phyloP scores from a whole-genome alignment of 148 eudicot species.

The Beta vulgaris region DNA sequence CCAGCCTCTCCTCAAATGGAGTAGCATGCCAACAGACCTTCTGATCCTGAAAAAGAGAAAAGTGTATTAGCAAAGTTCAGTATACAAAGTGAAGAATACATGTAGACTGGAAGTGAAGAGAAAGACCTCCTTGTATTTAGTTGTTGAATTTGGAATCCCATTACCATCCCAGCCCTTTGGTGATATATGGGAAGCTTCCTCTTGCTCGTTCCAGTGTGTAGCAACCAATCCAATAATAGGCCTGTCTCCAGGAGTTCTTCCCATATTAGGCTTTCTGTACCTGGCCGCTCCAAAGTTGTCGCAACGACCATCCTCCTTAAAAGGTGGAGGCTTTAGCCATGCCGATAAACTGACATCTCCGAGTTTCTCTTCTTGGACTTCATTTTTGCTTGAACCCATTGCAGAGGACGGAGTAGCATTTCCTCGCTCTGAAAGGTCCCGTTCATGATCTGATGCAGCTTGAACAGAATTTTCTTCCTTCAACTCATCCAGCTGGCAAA shows the following conservation, averaged over 20 bases:
- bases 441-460: conserved; percentile 19
- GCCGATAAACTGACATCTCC: conserved; percentile 58
- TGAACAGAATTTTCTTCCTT: conserved; percentile 29
- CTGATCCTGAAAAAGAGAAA: conserved; percentile 63
- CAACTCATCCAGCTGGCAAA: conserved; percentile 33
- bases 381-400: conserved; percentile 17
- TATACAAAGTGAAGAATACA: not conserved
- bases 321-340: conserved; percentile 50
- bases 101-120: conserved; percentile 1
- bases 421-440: conserved; percentile 25
- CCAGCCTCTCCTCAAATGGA: conserved; percentile 93
- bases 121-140: conserved; percentile 91
- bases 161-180: conserved; percentile 87
- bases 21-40: conserved; percentile 94
- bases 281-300: conserved; percentile 17
- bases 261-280: conserved; percentile 32
- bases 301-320: conserved; percentile 25
- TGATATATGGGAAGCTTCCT: conserved; percentile 41
- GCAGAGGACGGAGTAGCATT: conserved; percentile 27
- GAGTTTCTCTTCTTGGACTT: conserved; percentile 34
- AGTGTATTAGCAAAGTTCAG: conserved; percentile 2
- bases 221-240: conserved; percentile 83
- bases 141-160: conserved; percentile 94
- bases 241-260: conserved; percentile 54
- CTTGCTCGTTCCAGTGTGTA: conserved; percentile 68